Evolutionary conservation across 371 early-diverging fungal genomes (phyloP).

Genomic region (Chytridium lagenaria): DNA sequence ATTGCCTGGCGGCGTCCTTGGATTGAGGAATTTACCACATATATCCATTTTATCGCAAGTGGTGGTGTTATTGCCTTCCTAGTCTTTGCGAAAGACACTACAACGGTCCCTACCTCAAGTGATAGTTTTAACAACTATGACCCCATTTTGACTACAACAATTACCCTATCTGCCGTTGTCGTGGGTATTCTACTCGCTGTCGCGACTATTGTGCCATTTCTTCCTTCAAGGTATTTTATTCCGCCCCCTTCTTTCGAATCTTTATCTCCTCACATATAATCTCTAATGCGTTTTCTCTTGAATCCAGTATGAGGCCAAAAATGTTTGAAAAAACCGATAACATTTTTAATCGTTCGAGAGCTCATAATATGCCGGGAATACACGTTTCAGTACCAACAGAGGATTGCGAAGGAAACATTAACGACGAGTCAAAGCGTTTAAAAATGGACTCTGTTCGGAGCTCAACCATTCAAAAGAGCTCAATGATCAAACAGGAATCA

Average conservation of each 20-base stretch:
- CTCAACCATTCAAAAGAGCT: not conserved
- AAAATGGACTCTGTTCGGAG: not conserved
- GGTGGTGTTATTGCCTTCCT: not conserved
- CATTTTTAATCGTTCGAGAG: too few relatives aligned
- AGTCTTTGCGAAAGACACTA: constrained; percentile 4
- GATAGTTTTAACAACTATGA: not conserved
- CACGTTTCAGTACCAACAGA: too few relatives aligned
- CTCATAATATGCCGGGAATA: too few relatives aligned
- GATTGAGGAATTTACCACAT: not conserved
- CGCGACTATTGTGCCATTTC: too few relatives aligned
- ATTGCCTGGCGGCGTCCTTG: constrained; percentile 6
- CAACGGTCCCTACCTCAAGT: not conserved
- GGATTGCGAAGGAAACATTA: too few relatives aligned
- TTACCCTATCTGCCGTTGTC: not conserved
- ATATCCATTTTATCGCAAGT: not conserved
- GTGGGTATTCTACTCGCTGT: not conserved
- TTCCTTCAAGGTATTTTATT: too few relatives aligned
- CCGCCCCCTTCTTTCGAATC: too few relatives aligned
- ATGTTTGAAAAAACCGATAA: too few relatives aligned
- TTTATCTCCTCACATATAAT: too few relatives aligned
- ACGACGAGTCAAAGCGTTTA: not conserved
- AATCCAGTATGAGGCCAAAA: too few relatives aligned
- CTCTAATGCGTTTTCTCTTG: too few relatives aligned
- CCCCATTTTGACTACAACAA: not conserved
- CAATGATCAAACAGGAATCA: too few relatives aligned